Evolutionary conservation across 2,329 filamentous ascomycete genomes (phyloP).

Genomic region (Fonsecaea pedrosoi): DNA sequence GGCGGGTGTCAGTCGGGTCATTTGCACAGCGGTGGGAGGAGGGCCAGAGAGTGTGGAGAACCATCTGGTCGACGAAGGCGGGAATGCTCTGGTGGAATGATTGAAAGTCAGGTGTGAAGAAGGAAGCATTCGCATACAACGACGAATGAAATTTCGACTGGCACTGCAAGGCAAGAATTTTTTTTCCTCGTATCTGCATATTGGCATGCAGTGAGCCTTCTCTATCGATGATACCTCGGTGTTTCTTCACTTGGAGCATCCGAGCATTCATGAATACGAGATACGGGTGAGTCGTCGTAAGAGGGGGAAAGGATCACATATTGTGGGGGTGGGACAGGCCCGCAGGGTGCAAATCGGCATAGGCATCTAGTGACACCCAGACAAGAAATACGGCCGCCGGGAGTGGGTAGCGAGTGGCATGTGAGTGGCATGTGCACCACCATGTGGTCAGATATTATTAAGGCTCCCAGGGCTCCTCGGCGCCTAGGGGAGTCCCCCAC

Average conservation of each 20-base stretch:
- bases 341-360: too few relatives aligned
- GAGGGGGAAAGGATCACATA: too few relatives aligned
- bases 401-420: too few relatives aligned
- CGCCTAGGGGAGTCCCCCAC: too few relatives aligned
- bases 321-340: too few relatives aligned
- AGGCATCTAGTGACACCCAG: too few relatives aligned
- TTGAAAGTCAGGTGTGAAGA: background rate
- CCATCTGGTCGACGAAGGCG: slow-evolving; percentile 73
- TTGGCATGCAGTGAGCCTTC: background rate
- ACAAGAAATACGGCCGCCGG: too few relatives aligned
- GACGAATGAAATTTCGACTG: slow-evolving; percentile 1
- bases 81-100: slow-evolving; percentile 43
- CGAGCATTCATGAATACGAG: background rate
- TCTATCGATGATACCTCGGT: background rate
- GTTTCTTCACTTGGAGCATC: background rate
- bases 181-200: background rate
- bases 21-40: slow-evolving; percentile 88
- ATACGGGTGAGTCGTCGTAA: too few relatives aligned
- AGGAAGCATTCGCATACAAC: background rate
- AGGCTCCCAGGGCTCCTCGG: too few relatives aligned
- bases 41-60: slow-evolving; percentile 82
- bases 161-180: background rate
- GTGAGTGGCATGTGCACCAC: too few relatives aligned
- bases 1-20: slow-evolving; percentile 84
- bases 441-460: too few relatives aligned